Percentiles rank a stretch among this genome's conserved stretches.
These are phyloP conservation scores for Epichloe uncinata DNA, from an alignment of 2,329 filamentous ascomycete genomes.

Conservation along the genomic window DNA sequence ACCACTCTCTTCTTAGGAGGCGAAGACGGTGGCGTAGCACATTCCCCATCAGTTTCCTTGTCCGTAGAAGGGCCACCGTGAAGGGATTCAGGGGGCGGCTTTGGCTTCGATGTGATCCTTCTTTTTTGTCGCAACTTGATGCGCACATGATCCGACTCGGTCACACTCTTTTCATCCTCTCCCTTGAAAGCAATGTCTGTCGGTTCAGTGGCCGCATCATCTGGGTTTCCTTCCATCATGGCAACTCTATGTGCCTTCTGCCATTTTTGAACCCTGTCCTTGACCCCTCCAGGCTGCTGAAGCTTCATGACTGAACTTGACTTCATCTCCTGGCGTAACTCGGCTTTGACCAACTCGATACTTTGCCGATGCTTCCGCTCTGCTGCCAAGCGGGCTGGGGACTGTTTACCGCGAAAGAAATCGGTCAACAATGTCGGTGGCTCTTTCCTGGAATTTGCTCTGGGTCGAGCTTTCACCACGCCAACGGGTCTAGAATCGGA, in stretches of 20 bases:
- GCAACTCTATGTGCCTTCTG: conserved; percentile 64
- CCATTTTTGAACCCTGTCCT: conserved; percentile 72
- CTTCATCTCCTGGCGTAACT: conserved; percentile 39
- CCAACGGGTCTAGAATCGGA: conserved; percentile 31
- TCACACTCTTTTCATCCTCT: conserved; percentile 44
- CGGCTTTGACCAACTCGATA: conserved; percentile 44
- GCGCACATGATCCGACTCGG: conserved; percentile 45
- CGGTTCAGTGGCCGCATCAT: conserved; percentile 41
- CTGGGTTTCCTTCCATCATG: conserved; percentile 36
- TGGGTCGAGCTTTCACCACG: conserved; percentile 17
- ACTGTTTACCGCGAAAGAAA: conserved; percentile 43
- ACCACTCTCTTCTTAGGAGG: conserved; percentile 85
- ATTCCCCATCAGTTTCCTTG: conserved; percentile 9
- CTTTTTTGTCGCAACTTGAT: conserved; percentile 40
- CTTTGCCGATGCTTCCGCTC: conserved; percentile 41
- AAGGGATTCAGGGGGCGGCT: conserved; percentile 12
- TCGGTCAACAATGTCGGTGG: conserved; percentile 38
- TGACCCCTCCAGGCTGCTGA: conserved; percentile 53
- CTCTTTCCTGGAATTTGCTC: conserved; percentile 25
- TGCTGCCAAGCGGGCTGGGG: conserved; percentile 40
- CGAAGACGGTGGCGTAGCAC: conserved; percentile 22
- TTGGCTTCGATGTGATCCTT: conserved; percentile 19
- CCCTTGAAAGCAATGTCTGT: conserved; percentile 47
- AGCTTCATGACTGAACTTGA: conserved; percentile 44
- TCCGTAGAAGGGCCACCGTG: conserved; percentile 14